Base-by-base conservation (phyloP, 352 stramenopile species). In the Phytophthora multivora region DNA sequence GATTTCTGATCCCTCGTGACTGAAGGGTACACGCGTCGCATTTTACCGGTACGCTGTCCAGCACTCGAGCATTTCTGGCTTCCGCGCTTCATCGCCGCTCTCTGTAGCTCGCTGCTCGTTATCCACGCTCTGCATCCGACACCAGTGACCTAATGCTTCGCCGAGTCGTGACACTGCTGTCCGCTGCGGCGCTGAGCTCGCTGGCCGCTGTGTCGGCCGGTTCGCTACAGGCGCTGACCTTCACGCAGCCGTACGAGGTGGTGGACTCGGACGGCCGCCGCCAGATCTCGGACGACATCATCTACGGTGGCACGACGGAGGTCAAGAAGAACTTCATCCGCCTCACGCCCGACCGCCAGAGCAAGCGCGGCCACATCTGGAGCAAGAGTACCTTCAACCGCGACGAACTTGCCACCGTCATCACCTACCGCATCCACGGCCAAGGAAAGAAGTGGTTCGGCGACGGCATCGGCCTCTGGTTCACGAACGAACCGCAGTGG, bases 311-410 rank as follows among this genome's bases (percentile, higher is more conserved):
- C 21, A 74, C 72, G 7, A 83, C 82, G 18, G 81, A 91, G 40
- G 81, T 93, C 46, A 90, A 89, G 69, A 88, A 88, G 59, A 91
- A 88, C 66, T 93, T 93, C 54, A 83, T 93, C 47, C 85, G 85
- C 41, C 72, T 93, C 38, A 93, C 85, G 26, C 68, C 85, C 3
- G 85, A 93, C 59, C 81, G 85, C 39, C 85, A 93, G 71, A 93
- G 79, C 80, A 90, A 89, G 60, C 77, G 80, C 54, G 85, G 83
- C n/a, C 69, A 77, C 60, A 75, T 93, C 40, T 93, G 85, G 85
- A 88, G 65, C 60, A 83, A 78, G 53, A 51, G 57, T 8, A 38
- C 50, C 25, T 55, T 92, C 23, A 60, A 76, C 56, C 70, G 51
- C 21, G 68, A 90, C 33, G 71, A 90, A 64, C 63, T 91, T 13